Evolutionary conservation across 352 stramenopile genomes (phyloP), one percentile per base, ranked within the genome.

Genomic region (Pythium aristosporum): DNA sequence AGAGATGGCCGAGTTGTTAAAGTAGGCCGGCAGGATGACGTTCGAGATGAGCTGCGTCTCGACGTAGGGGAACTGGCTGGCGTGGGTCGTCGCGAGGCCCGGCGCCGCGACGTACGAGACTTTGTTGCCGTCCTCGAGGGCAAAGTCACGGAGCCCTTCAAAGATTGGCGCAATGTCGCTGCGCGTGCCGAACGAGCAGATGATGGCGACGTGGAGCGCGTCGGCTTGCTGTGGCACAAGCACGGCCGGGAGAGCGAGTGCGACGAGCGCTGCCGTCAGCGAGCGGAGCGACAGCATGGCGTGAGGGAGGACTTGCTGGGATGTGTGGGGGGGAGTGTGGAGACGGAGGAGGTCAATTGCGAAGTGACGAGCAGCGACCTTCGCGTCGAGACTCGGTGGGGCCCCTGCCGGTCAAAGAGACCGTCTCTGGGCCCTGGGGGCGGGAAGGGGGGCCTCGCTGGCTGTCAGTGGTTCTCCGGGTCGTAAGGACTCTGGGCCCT

Each of bases 81-180:
- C 63, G 50, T 69, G 63, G 49, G 34, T 28, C 30, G 54, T 64
- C 1, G 63, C 63, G 32, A 69, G 59, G 41, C 63, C 63, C 10
- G 28, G 54, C 8, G 63, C 63, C 2, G 63, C 63, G 34, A 70
- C 23, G 43, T 70, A 70, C 42, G 63, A 63, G 63, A 70, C 37
- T 32, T 51, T 57, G 63, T 70, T 65, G 57, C 57, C 63, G 20
- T 54, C 37, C n/a, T 65, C 43, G 11, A 30, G 12, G 0, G 57
- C 63, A 23, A 70, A 70, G 34, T 65, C 56, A 11, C 42, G 39
- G 30, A 70, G 63, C 5, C 56, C 63, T 61, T 70, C 63, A 28
- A 70, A 70, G 34, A 70, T 61, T 32, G 63, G 63, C 10, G 63
- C 63, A 21, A 70, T 62, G 53, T 70, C 56, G 36, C 63, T 70